Percentiles rank a stretch among this genome's conserved stretches.
These are phyloP conservation scores for Trypanosoma lewisi DNA, from an alignment of 208 protist genomes.

Conservation along the genomic window DNA sequence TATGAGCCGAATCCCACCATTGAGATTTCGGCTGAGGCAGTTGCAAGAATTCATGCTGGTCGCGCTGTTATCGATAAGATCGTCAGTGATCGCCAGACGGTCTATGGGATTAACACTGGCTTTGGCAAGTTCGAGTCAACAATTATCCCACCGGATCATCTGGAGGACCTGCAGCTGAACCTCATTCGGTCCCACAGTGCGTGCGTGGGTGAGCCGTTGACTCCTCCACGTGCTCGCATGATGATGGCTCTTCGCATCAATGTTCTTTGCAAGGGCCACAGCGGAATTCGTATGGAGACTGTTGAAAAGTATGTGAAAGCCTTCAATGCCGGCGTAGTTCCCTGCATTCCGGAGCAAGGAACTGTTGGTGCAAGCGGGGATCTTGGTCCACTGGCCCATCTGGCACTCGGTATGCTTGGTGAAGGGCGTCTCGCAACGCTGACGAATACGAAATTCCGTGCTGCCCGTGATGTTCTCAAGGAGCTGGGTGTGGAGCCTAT, in stretches of 20 bases:
- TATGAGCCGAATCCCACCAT: constrained; percentile 14
- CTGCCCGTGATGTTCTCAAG: constrained; percentile 28
- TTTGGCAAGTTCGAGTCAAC: constrained; percentile 80
- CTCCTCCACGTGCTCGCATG: constrained; percentile 43
- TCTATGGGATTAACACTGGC: constrained; percentile 85
- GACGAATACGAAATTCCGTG: constrained; percentile 20
- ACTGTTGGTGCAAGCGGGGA: constrained; percentile 88
- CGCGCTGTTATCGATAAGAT: constrained; percentile 31
- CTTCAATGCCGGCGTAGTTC: constrained; percentile 58
- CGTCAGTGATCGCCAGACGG: constrained; percentile 21
- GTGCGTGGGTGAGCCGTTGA: constrained; percentile 68
- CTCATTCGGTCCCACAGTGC: constrained; percentile 75
- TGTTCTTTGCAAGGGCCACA: constrained; percentile 61
- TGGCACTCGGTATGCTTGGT: constrained; percentile 69
- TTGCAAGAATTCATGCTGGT: constrained; percentile 10
- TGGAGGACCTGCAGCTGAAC: constrained; percentile 63
- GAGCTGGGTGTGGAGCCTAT: constrained; percentile 57
- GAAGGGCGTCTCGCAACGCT: constrained; percentile 59
- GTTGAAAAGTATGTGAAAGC: constrained; percentile 36
- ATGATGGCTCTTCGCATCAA: constrained; percentile 72
- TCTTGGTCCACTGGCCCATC: constrained; percentile 87
- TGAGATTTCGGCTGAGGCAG: constrained; percentile 5
- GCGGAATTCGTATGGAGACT: constrained; percentile 42
- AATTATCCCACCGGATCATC: constrained; percentile 54
- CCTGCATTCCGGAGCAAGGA: constrained; percentile 52